A percentile compares a stretch with the other conserved stretches of the same genome.
Evolutionary conservation across 1,284 basidiomycete genomes (phyloP).

Genomic region (Malassezia sympodialis): DNA sequence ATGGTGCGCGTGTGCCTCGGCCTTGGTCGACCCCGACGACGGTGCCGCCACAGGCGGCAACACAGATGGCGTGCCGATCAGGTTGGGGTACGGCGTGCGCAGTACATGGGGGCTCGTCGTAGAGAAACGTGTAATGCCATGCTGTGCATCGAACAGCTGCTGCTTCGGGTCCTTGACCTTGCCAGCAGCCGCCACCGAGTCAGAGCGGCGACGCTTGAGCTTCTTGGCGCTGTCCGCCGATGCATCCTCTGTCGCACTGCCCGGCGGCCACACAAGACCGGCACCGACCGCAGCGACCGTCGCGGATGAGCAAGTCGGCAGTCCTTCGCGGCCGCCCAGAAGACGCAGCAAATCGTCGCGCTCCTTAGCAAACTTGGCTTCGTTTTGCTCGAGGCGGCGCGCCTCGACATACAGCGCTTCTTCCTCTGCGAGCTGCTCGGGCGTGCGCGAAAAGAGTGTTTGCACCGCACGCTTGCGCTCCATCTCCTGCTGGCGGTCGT

Average conservation of each 20-base stretch:
- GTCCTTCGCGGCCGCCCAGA: constrained; percentile 52
- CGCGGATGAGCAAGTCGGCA: constrained; percentile 30
- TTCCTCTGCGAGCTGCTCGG: constrained; percentile 84
- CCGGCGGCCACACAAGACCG: constrained; percentile 25
- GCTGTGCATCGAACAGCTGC: constrained; percentile 37
- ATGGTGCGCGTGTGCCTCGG: constrained; percentile 24
- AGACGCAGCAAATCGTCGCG: constrained; percentile 79
- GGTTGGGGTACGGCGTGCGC: constrained; percentile 36
- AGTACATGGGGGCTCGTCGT: constrained; percentile 11
- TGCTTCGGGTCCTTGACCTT: constrained; percentile 38
- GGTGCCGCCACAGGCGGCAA: constrained; percentile 33
- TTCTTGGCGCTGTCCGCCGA: constrained; percentile 17
- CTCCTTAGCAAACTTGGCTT: constrained; percentile 75
- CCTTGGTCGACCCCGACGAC: constrained; percentile 4
- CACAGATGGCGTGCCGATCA: constrained; percentile 40
- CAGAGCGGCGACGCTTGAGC: constrained; percentile 24
- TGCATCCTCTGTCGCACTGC: background rate
- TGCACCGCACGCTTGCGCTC: constrained; percentile 79
- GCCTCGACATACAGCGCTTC: constrained; percentile 90
- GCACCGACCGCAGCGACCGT: constrained; percentile 39
- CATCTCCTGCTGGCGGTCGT: constrained; percentile 65
- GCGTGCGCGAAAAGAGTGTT: constrained; percentile 73
- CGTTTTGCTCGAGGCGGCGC: constrained; percentile 84
- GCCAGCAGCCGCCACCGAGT: constrained; percentile 9
- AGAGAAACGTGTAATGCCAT: constrained; percentile 40